These are phyloP conservation scores for Aristolochia fimbriata DNA, from an alignment of 164 flowering plant species.

Conservation along the genomic window DNA sequence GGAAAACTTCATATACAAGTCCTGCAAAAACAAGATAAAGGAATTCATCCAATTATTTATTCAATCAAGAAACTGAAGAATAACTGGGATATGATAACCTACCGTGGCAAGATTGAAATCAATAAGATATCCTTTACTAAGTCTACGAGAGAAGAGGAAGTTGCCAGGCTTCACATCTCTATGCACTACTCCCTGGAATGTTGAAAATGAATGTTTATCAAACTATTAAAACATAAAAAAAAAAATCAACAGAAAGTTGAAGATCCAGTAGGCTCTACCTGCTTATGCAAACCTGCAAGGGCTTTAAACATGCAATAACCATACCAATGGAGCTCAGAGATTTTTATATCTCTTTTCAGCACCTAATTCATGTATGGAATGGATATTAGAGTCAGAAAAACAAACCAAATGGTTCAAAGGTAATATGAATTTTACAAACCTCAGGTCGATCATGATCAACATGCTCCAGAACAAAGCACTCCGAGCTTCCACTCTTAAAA, in stretches of 20 bases:
- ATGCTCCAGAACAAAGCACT: constrained; percentile 78
- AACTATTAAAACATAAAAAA: background rate
- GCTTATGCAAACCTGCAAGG: constrained; percentile 76
- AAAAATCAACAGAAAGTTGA: background rate
- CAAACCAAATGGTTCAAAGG: too few relatives aligned
- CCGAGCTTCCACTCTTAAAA: constrained; percentile 46
- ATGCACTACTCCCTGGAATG: constrained; percentile 70
- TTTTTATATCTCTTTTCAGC: constrained; percentile 68
- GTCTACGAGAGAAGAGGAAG: constrained; percentile 71
- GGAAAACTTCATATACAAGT: constrained; percentile 49
- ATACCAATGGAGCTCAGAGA: constrained; percentile 75
- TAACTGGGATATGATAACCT: constrained; percentile 1
- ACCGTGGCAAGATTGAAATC: constrained; percentile 95
- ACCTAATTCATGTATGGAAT: constrained; percentile 28
- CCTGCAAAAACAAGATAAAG: constrained; percentile 35
- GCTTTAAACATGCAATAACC: constrained; percentile 91
- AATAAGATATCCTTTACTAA: constrained; percentile 75
- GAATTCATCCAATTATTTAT: background rate
- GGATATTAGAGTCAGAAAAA: background rate
- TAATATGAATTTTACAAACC: constrained; percentile 27
- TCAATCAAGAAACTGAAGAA: background rate
- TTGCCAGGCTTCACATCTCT: constrained; percentile 99
- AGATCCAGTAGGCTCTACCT: constrained; percentile 31
- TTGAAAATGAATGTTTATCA: background rate
- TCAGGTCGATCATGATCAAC: constrained; percentile 95